Base-by-base conservation (phyloP, 306 rosid species). In the Inga leiocalycina region DNA sequence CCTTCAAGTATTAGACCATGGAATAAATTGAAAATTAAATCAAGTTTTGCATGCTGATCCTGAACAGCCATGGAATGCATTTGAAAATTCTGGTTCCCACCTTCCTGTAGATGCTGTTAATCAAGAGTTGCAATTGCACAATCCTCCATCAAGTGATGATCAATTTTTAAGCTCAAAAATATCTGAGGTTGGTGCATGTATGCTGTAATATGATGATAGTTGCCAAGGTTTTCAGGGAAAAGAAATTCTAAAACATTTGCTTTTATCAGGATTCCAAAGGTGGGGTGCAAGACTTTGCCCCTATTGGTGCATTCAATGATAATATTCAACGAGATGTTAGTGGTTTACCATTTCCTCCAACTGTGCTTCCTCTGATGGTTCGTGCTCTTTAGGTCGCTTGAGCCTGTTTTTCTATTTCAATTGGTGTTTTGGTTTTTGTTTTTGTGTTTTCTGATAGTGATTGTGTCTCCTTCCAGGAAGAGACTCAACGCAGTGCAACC, bases 1-100 rank as follows among this genome's bases (percentile, higher is more conserved):
- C 51, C 69, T 10, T 69, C 35, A 20, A 75, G 80, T 68, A 69
- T 75, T 76, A 43, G 49, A 59, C 30, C 64, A 64, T 78, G 73
- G 74, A 41, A 43, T 46, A 72, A 81, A 76, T 85, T 56, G 75
- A 67, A 83, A 80, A 80, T 43, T 78, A 44, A 82, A 51, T 86
- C 27, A 71, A 22, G 87, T 82, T 89, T 61, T 85, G 44, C 80
- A 10, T 85, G 57, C 88, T 81, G 65, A 70, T 78, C 74, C 69
- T 80, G 68, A 88, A 86, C 85, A 90, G 91, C 76, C 87, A 61
- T 93, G 97, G 97, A 89, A 82, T 91, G 97, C 98, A 79, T 90
- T 90, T 81, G 87, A 89, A 87, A 93, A 87, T 86, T 79, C 96
- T 75, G 34, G 54, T 65, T 79, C 84, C 32, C 72, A 85, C 39